Evolutionary conservation across 2,329 filamentous ascomycete species (phyloP).

Genomic region (Endothia cerciana): DNA sequence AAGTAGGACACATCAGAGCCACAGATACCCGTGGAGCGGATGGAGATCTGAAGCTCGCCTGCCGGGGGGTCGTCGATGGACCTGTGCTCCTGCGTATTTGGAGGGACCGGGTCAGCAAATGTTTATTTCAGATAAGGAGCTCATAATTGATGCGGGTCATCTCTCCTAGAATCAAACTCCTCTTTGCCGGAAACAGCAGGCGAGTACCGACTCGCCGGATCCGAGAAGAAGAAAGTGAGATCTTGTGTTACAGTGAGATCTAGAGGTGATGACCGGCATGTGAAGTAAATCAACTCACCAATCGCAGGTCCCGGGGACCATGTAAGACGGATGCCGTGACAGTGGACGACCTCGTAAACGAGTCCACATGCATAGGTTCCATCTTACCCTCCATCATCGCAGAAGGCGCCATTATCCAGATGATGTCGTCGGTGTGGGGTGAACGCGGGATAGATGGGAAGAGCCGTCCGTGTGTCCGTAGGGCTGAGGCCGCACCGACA

Average conservation of each 20-base stretch:
- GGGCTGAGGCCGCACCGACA: slow-evolving; percentile 28
- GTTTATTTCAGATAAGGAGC: slow-evolving; percentile 18
- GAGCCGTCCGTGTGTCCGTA: too few relatives aligned
- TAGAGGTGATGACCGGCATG: slow-evolving; percentile 15
- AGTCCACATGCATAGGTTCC: slow-evolving; percentile 49
- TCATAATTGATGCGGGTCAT: slow-evolving; percentile 2
- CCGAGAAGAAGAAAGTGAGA: slow-evolving; percentile 23
- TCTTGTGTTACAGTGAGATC: slow-evolving; percentile 39
- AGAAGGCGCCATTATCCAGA: slow-evolving; percentile 52
- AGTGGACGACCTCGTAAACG: slow-evolving; percentile 44
- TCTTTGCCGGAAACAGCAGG: slow-evolving; percentile 20
- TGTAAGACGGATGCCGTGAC: slow-evolving; percentile 61
- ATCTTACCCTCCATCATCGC: slow-evolving; percentile 46
- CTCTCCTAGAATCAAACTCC: slow-evolving; percentile 18
- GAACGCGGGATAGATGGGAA: slow-evolving; percentile 36
- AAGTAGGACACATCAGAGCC: slow-evolving; percentile 74
- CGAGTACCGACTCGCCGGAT: slow-evolving; percentile 10
- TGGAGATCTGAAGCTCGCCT: slow-evolving; percentile 66
- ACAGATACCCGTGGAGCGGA: slow-evolving; percentile 70
- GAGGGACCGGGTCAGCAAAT: slow-evolving; percentile 26
- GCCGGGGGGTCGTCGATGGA: slow-evolving; percentile 50
- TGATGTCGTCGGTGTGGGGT: slow-evolving; percentile 42
- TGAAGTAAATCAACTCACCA: slow-evolving; percentile 48
- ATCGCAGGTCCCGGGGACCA: slow-evolving; percentile 59
- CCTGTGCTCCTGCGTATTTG: slow-evolving; percentile 50